Evolutionary conservation across 1,139 yeast species (phyloP).

Genomic region (Magnusiomyces tetraspermus): DNA sequence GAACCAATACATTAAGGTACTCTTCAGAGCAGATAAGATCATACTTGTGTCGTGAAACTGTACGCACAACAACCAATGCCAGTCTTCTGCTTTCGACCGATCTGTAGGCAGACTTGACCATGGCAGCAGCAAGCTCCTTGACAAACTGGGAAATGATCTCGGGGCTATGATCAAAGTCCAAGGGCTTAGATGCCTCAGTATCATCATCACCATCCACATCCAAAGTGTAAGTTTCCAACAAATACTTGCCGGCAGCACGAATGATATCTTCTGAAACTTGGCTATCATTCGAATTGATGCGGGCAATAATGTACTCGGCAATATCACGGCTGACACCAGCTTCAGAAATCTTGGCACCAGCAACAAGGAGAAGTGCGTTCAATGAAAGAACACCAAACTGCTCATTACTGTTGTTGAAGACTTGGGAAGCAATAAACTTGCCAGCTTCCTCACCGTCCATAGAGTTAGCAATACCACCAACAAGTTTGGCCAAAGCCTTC

Average conservation of each 20-base stretch:
- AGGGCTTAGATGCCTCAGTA: constrained; percentile 11
- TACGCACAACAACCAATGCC: constrained; percentile 65
- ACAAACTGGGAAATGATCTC: constrained; percentile 27
- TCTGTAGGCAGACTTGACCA: constrained; percentile 46
- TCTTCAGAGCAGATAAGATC: constrained; percentile 39
- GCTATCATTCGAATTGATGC: constrained; percentile 41
- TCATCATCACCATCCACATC: neutral
- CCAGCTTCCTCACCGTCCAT: constrained; percentile 57
- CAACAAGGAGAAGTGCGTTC: constrained; percentile 72
- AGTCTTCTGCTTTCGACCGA: constrained; percentile 78
- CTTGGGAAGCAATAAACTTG: constrained; percentile 50
- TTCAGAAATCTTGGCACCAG: constrained; percentile 52
- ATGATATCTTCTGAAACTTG: constrained; percentile 71
- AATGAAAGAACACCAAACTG: constrained; percentile 63
- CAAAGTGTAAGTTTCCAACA: constrained; percentile 33
- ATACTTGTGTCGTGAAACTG: constrained; percentile 56
- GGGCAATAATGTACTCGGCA: constrained; percentile 40
- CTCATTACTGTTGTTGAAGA: constrained; percentile 39
- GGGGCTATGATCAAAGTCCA: constrained; percentile 18
- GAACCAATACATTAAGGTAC: constrained; percentile 49
- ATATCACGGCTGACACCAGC: constrained; percentile 43
- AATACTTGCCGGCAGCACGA: constrained; percentile 73
- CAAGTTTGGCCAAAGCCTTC: constrained; percentile 65
- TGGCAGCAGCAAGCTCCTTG: constrained; percentile 42
- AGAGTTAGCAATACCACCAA: constrained; percentile 68